Conservation (phyloP, 2,329 filamentous ascomycete genomes). For the Teratosphaeria destructans region DNA sequence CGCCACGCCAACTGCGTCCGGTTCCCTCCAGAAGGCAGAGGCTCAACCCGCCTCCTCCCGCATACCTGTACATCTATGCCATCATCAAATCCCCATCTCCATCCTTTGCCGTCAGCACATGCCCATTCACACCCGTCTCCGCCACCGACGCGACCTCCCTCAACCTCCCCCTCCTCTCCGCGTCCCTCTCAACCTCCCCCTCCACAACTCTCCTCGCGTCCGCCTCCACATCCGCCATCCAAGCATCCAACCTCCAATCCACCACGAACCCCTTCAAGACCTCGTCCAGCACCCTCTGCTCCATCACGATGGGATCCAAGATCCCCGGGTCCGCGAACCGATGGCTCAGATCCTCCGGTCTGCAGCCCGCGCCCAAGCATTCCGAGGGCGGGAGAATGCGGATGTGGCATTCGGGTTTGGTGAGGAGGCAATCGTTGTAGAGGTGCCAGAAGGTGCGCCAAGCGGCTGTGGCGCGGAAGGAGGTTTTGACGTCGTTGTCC, state of each 20-base stretch:
- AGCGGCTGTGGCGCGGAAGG: slow-evolving; percentile 34
- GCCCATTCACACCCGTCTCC: background rate
- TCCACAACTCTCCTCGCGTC: slow-evolving; percentile 30
- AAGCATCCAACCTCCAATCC: slow-evolving; percentile 58
- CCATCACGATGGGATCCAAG: slow-evolving; percentile 56
- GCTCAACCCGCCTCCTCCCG: background rate
- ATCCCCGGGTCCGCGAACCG: slow-evolving; percentile 45
- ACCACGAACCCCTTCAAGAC: slow-evolving; percentile 54
- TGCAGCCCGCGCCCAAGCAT: slow-evolving; percentile 44
- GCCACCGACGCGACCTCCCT: slow-evolving; percentile 3
- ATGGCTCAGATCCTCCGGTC: slow-evolving; percentile 48
- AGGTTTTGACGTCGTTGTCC: slow-evolving; percentile 55
- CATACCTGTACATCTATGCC: background rate
- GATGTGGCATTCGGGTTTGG: slow-evolving; percentile 8
- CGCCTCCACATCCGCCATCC: slow-evolving; percentile 42
- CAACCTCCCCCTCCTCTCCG: slow-evolving; percentile 14
- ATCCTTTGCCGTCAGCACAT: background rate
- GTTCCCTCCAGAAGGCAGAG: background rate
- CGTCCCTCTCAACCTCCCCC: slow-evolving; percentile 22
- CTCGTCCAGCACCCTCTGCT: slow-evolving; percentile 63
- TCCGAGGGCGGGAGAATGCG: slow-evolving; percentile 18
- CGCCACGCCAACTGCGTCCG: background rate
- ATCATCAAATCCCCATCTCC: background rate
- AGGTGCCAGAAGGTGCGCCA: slow-evolving; percentile 38
- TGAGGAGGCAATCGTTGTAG: slow-evolving; percentile 8